Evolutionary conservation across 306 rosid genomes (phyloP).

Genomic region (Cucurbita pepo): DNA sequence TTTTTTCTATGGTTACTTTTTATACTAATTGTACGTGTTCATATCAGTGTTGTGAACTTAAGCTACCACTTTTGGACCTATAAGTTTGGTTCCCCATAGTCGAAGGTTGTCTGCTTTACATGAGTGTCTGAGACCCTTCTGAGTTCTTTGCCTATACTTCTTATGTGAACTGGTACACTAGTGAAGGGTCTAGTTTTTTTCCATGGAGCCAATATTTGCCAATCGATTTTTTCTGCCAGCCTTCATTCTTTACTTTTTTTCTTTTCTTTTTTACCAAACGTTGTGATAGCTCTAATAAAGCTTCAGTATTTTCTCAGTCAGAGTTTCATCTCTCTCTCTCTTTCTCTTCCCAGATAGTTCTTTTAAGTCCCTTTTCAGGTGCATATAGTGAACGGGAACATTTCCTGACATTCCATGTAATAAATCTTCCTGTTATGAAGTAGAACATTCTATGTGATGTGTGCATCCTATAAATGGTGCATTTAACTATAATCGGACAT

Average conservation of each 20-base stretch:
- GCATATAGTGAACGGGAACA: not conserved
- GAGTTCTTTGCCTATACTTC: not conserved
- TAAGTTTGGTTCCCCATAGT: not conserved
- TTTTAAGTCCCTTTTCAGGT: not conserved
- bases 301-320: not conserved
- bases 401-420: not conserved
- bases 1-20: not conserved
- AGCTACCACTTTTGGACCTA: not conserved
- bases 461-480: not conserved
- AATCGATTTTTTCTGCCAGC: too few species aligned
- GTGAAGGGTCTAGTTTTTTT: not conserved
- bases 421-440: not conserved
- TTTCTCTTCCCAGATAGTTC: not conserved
- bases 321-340: not conserved
- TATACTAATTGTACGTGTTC: not conserved
- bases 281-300: not conserved
- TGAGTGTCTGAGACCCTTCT: not conserved
- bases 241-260: too few species aligned
- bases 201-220: not conserved
- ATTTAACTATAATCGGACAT: not conserved
- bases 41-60: not conserved
- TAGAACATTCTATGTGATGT: not conserved
- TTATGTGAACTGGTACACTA: not conserved
- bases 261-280: not conserved
- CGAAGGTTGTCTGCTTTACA: not conserved